Base-by-base conservation (phyloP, 2,329 filamentous ascomycete genomes). In the Fusarium subtropicale region DNA sequence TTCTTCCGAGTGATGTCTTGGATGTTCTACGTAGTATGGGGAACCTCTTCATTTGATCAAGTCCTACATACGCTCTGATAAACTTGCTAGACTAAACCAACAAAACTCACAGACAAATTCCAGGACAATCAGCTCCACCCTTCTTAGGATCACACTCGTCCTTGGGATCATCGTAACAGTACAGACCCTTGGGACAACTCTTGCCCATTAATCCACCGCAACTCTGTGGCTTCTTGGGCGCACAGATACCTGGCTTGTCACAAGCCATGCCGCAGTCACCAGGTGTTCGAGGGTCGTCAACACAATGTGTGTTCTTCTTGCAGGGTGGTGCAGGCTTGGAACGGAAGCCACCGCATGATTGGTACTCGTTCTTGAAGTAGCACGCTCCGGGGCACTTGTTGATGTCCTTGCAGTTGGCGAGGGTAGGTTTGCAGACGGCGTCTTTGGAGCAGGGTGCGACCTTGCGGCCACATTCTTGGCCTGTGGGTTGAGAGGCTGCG, bases 231-330 rank as follows among this genome's bases (percentile, higher is more conserved):
- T 65, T 65, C 26, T 60, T 66, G 28, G 75, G 74, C 2, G 78
- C 66, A 45, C 76, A 81, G 26, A 81, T 79, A 3, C 79, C 79
- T 0, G 76, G 75, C 9, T 22, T 53, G 42, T 80, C 79, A 55
- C 79, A 80, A 5, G 79, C 76, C 73, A 79, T 67, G 10, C 79
- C 79, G 42, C 79, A 80, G 8, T 52, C 38, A 6, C 20, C 44
- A 2, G 68, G 71, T 12, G 58, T 47, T 38, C 79, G 75, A 13
- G 80, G 79, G 28, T 81, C 79, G 57, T 80, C 73, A 16, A 73
- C 60, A 54, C 80, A 81, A 3, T 65, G 56, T 4, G 66, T 67
- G 13, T 68, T 66, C 20, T 59, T 57, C 31, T 69, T 60, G 67
- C 79, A 81, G 1, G 59, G 46, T 1, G 60, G 51, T 10, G 62